Conservation (phyloP, 257 asterid genomes). For the Lithospermum erythrorhizon region DNA sequence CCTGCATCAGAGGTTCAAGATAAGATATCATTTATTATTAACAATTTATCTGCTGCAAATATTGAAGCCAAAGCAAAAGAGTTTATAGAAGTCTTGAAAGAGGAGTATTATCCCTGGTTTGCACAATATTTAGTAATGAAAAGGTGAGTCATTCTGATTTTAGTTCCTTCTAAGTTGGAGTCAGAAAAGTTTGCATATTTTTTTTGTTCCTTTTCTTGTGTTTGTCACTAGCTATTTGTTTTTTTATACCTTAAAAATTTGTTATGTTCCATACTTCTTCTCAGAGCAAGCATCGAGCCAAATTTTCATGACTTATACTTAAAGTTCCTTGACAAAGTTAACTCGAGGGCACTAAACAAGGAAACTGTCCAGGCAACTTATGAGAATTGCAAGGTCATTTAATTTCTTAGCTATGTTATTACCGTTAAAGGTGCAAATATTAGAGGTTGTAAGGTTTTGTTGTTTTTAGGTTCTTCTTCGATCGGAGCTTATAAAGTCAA, state of each 20-base stretch:
- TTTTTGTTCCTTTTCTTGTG: not conserved
- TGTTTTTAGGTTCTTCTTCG: constrained; percentile 78
- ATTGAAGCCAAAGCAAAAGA: constrained; percentile 89
- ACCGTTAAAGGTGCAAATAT: not conserved
- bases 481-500: constrained; percentile 92
- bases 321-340: constrained; percentile 87
- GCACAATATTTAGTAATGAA: constrained; percentile 99
- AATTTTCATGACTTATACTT: constrained; percentile 94
- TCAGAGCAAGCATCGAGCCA: constrained; percentile 96
- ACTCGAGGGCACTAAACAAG: constrained; percentile 58
- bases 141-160: constrained; percentile 35
- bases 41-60: constrained; percentile 76
- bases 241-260: constrained; percentile 1
- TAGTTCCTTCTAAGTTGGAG: not conserved
- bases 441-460: constrained; percentile 10
- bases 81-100: constrained; percentile 56
- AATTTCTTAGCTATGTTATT: not conserved
- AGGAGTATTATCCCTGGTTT: constrained; percentile 87
- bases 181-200: not conserved
- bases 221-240: not conserved
- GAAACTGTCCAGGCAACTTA: constrained; percentile 79
- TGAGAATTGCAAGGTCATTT: constrained; percentile 92
- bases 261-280: constrained; percentile 7
- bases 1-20: constrained; percentile 93
- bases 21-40: constrained; percentile 74